These are phyloP conservation scores for Caloboletus firmus DNA, from an alignment of 1,284 basidiomycete species.

Conservation along the genomic window DNA sequence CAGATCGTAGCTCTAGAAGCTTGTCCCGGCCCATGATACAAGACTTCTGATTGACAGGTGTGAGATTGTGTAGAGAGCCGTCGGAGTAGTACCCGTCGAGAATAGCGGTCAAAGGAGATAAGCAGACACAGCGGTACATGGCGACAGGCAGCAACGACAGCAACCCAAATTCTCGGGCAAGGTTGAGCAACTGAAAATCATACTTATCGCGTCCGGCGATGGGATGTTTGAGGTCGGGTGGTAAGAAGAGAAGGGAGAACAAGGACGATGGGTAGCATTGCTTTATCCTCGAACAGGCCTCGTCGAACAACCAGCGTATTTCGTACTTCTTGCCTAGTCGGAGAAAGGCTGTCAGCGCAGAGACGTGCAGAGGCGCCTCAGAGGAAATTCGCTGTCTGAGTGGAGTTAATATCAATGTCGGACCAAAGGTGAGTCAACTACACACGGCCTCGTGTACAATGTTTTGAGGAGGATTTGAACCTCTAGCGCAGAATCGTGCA, in stretches of 20 bases:
- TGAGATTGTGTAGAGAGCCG: conserved; percentile 18
- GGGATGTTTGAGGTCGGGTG: conserved; percentile 21
- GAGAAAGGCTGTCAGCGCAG: conserved; percentile 25
- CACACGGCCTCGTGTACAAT: conserved; percentile 26
- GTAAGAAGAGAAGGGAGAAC: conserved; percentile 28
- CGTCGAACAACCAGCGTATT: conserved; percentile 29
- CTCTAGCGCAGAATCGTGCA: conserved; percentile 24
- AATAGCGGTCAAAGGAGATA: conserved; percentile 19
- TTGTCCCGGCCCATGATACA: conserved; percentile 30
- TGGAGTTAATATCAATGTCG: conserved; percentile 4
- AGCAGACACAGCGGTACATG: conserved; percentile 27
- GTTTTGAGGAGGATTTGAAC: conserved; percentile 32
- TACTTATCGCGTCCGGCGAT: conserved; percentile 25
- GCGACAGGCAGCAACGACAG: conserved; percentile 27
- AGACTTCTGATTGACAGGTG: conserved; percentile 26
- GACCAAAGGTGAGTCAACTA: conserved; percentile 12
- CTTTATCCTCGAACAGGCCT: conserved; percentile 22
- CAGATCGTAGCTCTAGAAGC: conserved; percentile 22
- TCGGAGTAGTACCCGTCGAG: conserved; percentile 27
- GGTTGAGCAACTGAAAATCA: conserved; percentile 30
- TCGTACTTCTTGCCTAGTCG: conserved; percentile 29
- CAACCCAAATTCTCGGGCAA: conserved; percentile 26
- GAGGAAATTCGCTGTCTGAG: conserved; percentile 24
- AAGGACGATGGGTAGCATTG: conserved; percentile 29
- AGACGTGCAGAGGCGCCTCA: conserved; percentile 22